phyloP scores from a whole-genome alignment of 2,329 filamentous ascomycete species.

The Scytalidium sp. region DNA sequence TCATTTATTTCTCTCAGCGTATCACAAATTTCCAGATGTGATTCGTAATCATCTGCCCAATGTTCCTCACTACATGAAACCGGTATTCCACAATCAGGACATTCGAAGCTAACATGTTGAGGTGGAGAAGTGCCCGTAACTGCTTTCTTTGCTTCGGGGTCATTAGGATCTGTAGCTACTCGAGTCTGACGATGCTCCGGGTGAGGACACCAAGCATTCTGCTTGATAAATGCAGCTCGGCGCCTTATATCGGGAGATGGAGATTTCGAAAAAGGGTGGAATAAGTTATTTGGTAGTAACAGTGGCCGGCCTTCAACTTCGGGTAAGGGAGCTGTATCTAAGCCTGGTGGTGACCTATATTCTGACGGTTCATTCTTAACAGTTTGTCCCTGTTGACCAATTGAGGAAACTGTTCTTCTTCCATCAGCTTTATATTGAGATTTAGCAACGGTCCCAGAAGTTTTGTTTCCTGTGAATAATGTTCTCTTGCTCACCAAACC shows the following conservation, averaged over 20 bases:
- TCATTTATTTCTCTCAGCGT: slow-evolving; percentile 91
- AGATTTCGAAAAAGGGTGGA: slow-evolving; percentile 87
- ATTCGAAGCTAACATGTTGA: slow-evolving; percentile 87
- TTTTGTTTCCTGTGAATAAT: slow-evolving; percentile 18
- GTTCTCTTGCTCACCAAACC: slow-evolving; percentile 12
- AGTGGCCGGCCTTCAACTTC: slow-evolving; percentile 22
- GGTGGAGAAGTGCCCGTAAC: slow-evolving; percentile 59
- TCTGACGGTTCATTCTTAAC: slow-evolving; percentile 22
- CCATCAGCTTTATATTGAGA: slow-evolving; percentile 12
- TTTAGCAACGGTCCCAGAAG: slow-evolving; percentile 10
- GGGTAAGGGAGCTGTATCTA: slow-evolving; percentile 16
- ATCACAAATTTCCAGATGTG: slow-evolving; percentile 89
- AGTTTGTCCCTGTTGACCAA: slow-evolving; percentile 17
- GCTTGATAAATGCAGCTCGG: slow-evolving; percentile 85
- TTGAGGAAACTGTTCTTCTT: slow-evolving; percentile 17
- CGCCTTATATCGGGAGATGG: slow-evolving; percentile 84
- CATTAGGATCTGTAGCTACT: slow-evolving; percentile 60
- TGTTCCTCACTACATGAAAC: slow-evolving; percentile 93
- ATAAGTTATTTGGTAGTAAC: slow-evolving; percentile 69
- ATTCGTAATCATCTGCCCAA: slow-evolving; percentile 94
- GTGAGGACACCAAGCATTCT: slow-evolving; percentile 92
- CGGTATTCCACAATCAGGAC: slow-evolving; percentile 91
- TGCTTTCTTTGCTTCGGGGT: slow-evolving; percentile 58
- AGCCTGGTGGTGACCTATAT: slow-evolving; percentile 16
- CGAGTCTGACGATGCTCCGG: slow-evolving; percentile 79